A percentile compares a stretch with the other conserved stretches of the same genome.
These are phyloP conservation scores for Penicillium sp. DNA, from an alignment of 2,329 filamentous ascomycete species.

Conservation along the genomic window DNA sequence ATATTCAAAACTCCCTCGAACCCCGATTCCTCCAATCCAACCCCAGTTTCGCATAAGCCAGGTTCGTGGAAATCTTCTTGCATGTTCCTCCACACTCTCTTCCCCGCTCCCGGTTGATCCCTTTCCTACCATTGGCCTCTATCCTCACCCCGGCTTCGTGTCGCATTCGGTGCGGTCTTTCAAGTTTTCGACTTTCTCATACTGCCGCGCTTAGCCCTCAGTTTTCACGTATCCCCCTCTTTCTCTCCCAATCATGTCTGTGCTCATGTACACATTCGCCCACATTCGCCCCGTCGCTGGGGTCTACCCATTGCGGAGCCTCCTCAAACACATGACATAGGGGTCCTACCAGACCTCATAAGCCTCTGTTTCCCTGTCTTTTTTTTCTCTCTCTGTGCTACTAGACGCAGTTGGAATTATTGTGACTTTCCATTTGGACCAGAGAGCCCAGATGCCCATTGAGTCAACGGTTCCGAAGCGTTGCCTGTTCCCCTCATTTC, in stretches of 20 bases:
- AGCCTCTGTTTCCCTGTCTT: constrained; percentile 5
- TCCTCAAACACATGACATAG: constrained; percentile 19
- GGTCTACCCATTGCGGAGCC: constrained; percentile 18
- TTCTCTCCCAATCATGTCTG: constrained; percentile 16
- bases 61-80: constrained; percentile 16
- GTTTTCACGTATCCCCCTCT: neutral
- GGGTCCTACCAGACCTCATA: constrained; percentile 9
- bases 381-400: constrained; percentile 14
- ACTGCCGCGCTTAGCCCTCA: constrained; percentile 25
- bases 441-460: neutral
- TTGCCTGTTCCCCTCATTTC: constrained; percentile 4
- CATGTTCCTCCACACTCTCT: constrained; percentile 12
- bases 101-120: constrained; percentile 18
- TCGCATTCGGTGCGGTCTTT: constrained; percentile 8
- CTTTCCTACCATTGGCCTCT: constrained; percentile 5
- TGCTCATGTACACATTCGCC: constrained; percentile 11
- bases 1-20: neutral
- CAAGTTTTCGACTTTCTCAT: constrained; percentile 9
- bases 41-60: neutral
- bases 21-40: neutral
- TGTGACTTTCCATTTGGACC: constrained; percentile 18
- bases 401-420: constrained; percentile 16
- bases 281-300: constrained; percentile 5
- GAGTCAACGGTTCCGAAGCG: constrained; percentile 1
- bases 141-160: constrained; percentile 12